Conservation (phyloP, 371 early-diverging fungal genomes). For the Smittium culicis region DNA sequence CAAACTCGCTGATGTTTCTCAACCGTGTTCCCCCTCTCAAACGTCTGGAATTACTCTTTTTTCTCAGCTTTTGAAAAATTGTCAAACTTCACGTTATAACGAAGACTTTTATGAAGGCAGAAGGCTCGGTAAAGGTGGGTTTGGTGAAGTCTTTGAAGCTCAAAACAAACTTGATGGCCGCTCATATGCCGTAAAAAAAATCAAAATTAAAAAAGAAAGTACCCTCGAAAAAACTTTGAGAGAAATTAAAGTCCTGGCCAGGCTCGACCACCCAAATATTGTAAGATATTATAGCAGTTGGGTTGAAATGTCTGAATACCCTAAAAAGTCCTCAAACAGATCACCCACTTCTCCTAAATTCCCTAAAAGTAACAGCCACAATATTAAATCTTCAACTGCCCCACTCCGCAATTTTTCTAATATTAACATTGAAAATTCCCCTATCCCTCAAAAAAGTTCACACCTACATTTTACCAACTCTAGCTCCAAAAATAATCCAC, state of each 20-base stretch:
- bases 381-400: neutral
- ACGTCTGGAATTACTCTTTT: neutral
- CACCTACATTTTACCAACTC: neutral
- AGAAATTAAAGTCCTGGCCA: constrained; percentile 80
- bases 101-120: constrained; percentile 71
- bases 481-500: neutral
- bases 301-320: constrained; percentile 44
- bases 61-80: neutral
- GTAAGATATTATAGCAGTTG: constrained; percentile 88
- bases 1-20: neutral
- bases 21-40: neutral
- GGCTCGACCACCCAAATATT: constrained; percentile 76
- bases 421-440: no score
- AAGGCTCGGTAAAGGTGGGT: constrained; percentile 82
- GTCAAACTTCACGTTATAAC: constrained; percentile 45
- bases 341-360: neutral
- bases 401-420: neutral
- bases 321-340: neutral
- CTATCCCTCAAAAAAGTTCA: neutral
- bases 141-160: constrained; percentile 74
- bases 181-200: constrained; percentile 81
- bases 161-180: constrained; percentile 65
- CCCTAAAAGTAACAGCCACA: neutral
- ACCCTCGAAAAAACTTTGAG: constrained; percentile 66
- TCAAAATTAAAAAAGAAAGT: constrained; percentile 37